Conservation (phyloP, 148 eudicot genomes). For the Cornus suecica region DNA sequence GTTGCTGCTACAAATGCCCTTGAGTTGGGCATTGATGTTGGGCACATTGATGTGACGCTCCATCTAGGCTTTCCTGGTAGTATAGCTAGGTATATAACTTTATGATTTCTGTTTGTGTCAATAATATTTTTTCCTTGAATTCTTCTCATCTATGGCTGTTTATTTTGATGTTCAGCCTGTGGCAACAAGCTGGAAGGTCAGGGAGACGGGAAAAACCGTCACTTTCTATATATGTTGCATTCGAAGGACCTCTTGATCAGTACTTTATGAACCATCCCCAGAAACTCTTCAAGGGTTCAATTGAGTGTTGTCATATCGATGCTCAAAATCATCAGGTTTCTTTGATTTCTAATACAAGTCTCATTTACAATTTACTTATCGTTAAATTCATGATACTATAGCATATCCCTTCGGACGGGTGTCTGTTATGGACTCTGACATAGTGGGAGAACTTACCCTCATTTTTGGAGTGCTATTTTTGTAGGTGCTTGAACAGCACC, state of each 20-base stretch:
- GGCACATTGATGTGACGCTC: conserved; percentile 85
- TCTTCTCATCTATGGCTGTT: conserved; percentile 13
- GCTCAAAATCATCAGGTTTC: conserved; percentile 77
- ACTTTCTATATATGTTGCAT: conserved; percentile 90
- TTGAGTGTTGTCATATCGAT: conserved; percentile 94
- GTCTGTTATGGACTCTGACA: not conserved
- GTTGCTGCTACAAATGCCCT: conserved; percentile 96
- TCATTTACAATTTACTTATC: not conserved
- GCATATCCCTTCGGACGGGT: not conserved
- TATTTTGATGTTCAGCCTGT: conserved; percentile 43
- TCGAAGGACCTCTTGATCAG: conserved; percentile 97
- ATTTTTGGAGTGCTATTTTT: conserved; percentile 14
- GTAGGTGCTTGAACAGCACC: conserved; percentile 90
- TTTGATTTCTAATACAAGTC: not conserved
- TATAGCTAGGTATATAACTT: conserved; percentile 69
- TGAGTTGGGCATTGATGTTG: conserved; percentile 97
- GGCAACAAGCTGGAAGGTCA: conserved; percentile 99
- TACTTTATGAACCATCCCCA: conserved; percentile 87
- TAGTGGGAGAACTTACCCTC: not conserved
- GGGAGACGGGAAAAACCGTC: conserved; percentile 92
- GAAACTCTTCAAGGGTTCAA: conserved; percentile 75
- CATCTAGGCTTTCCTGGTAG: conserved; percentile 99
- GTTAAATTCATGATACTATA: not conserved
- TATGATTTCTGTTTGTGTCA: conserved; percentile 14
- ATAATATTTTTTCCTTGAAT: not conserved